phyloP scores from a whole-genome alignment of 345 rosid species.

The Citrus medica region DNA sequence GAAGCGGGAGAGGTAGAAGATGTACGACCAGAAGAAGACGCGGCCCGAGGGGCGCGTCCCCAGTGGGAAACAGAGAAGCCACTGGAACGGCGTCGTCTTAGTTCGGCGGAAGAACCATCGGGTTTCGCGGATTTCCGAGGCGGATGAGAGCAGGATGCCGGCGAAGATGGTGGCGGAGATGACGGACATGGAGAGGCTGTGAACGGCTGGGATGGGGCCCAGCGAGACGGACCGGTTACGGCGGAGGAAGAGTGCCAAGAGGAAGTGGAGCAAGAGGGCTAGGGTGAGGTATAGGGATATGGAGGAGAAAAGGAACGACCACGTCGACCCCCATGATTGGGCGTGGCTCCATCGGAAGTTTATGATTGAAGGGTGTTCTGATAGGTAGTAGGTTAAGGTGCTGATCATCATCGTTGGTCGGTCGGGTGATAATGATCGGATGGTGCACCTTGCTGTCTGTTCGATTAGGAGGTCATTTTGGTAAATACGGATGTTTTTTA shows the following conservation, averaged over 20 bases:
- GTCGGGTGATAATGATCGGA: constrained; percentile 6
- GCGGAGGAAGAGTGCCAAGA: constrained; percentile 38
- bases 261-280: constrained; percentile 47
- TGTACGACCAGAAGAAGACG: constrained; percentile 95
- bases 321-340: constrained; percentile 89
- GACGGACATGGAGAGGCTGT: constrained; percentile 67
- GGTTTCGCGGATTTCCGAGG: constrained; percentile 80
- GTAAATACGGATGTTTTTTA: not conserved
- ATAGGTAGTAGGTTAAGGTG: constrained; percentile 53
- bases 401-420: constrained; percentile 20
- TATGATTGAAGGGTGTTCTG: constrained; percentile 75
- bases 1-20: constrained; percentile 74
- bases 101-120: constrained; percentile 78
- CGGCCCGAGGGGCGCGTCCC: constrained; percentile 95
- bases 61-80: constrained; percentile 91
- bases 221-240: constrained; percentile 46
- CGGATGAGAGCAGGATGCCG: constrained; percentile 81
- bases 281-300: constrained; percentile 50
- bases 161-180: constrained; percentile 65
- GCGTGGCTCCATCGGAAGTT: constrained; percentile 84
- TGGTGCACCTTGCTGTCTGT: constrained; percentile 8
- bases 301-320: constrained; percentile 77
- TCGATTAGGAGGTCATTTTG: not conserved
- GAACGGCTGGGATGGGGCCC: constrained; percentile 71
- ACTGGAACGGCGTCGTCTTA: constrained; percentile 72